Conservation (phyloP, 352 stramenopile species). For the Globisporangium recalcitrans region DNA sequence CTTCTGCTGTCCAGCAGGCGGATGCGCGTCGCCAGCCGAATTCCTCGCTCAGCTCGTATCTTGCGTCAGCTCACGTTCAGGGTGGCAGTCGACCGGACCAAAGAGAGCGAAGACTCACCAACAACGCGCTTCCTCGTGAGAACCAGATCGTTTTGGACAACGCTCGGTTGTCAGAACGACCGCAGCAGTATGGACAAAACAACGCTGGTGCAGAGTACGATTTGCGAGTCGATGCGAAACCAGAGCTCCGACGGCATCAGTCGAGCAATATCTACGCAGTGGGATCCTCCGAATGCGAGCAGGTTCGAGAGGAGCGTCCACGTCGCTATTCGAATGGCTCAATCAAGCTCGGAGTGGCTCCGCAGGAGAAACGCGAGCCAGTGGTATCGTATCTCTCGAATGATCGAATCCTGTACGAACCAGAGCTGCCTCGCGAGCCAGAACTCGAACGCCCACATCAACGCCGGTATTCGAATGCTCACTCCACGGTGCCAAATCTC, state of each 20-base stretch:
- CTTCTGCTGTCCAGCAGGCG: background rate
- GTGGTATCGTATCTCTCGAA: constrained; percentile 9
- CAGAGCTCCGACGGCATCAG: constrained; percentile 15
- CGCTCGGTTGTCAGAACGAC: background rate
- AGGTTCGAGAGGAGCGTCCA: background rate
- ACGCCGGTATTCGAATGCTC: constrained; percentile 13
- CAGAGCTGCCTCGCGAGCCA: constrained; percentile 2
- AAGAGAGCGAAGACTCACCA: constrained; percentile 20
- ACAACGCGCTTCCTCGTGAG: constrained; percentile 14
- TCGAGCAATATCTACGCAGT: constrained; percentile 1
- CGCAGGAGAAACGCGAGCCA: background rate
- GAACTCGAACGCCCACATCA: constrained; percentile 11
- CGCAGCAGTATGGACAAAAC: background rate
- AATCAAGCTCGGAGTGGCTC: background rate
- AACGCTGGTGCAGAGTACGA: constrained; percentile 21
- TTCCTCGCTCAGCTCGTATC: constrained; percentile 10
- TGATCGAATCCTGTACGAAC: constrained; percentile 12
- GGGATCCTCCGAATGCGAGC: background rate
- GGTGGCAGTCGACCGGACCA: constrained; percentile 10
- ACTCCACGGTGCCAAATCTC: background rate
- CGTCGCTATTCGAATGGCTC: constrained; percentile 15
- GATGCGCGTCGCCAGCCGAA: constrained; percentile 6
- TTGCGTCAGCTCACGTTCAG: constrained; percentile 22
- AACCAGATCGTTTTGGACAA: constrained; percentile 2
- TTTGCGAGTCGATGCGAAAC: constrained; percentile 22